Evolutionary conservation across 208 protist species (phyloP).

Genomic region (Acanthamoeba healyi): DNA sequence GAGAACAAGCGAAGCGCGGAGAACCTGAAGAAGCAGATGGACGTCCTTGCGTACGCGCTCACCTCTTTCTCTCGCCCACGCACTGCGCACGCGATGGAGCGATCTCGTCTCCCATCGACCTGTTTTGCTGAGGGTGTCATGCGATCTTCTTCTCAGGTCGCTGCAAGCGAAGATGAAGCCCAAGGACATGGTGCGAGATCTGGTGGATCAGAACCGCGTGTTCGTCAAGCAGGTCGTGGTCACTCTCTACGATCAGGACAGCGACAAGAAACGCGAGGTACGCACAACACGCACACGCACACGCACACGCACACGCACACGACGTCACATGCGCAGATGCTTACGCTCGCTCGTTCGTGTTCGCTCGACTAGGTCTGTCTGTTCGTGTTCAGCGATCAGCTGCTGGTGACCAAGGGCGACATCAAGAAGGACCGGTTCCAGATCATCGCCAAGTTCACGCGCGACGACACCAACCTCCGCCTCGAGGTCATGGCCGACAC

Average conservation of each 20-base stretch:
- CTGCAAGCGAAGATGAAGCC: constrained; percentile 59
- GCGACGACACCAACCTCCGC: constrained; percentile 16
- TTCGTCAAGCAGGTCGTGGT: constrained; percentile 31
- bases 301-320: not conserved
- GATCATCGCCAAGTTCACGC: not conserved
- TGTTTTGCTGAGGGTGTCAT: too few relatives aligned
- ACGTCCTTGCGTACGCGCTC: constrained; percentile 1
- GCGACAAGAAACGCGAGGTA: constrained; percentile 38
- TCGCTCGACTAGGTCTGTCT: not conserved
- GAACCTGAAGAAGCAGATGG: constrained; percentile 72
- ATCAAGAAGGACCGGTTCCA: constrained; percentile 46
- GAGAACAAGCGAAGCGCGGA: constrained; percentile 59
- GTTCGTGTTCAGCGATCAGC: constrained; percentile 49
- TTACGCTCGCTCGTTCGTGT: not conserved
- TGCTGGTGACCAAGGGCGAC: constrained; percentile 28
- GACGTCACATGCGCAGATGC: not conserved
- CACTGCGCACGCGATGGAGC: too few relatives aligned
- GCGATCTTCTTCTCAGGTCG: not conserved
- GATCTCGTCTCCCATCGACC: too few relatives aligned
- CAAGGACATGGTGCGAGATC: constrained; percentile 32
- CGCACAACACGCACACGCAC: not conserved
- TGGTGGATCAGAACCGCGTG: constrained; percentile 48
- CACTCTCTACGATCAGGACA: constrained; percentile 55
- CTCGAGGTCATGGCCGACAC: constrained; percentile 63
- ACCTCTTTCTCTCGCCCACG: not conserved